Base-by-base conservation (phyloP, 108 stramenopile species). In the Parietichytrium sp. region DNA sequence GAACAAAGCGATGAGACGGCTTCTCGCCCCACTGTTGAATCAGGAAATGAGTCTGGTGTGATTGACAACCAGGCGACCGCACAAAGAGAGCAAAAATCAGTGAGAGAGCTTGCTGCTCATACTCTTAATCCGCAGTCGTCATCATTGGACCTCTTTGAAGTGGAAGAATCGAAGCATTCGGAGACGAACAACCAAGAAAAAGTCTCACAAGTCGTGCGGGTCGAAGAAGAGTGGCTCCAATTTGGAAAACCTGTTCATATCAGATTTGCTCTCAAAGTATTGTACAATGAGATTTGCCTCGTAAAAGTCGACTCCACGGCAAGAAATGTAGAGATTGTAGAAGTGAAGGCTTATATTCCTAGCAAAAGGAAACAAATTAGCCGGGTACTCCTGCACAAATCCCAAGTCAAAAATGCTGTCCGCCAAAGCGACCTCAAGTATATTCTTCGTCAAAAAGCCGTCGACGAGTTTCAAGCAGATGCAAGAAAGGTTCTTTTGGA, bases 211-310 rank as follows among this genome's bases (percentile, higher is more conserved):
- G n/a, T n/a, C n/a, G n/a, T n/a, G n/a, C 15, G n/a, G 20, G 31
- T 25, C 42, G 55, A 72, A 20, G 55, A 31, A 20, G 55, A 45
- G 31, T 72, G 55, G 55, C 55, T 72, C 38, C 18, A 72, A 42
- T 42, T 72, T 20, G 55, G 55, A 7, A 42, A 42, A 4, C 55
- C 55, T 4, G 55, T 72, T 4, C 55, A 25, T 36, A 31, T 72
- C 30, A 16, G 42, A 6, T 72, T 72, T 42, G 55, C 55, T 4
- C 55, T 72, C 25, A 31, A 42, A 13, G 55, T 72, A 10, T 25
- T 72, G 10, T 42, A 72, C 42, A 42, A 42, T n/a, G 55, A 72
- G 42, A 42, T 72, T n/a, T 72, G 55, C n/a, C 55, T 72, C 42
- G n/a, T 72, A n/a, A 18, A 7, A 4, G 55, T 72, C 8, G 42